Evolutionary conservation across 345 rosid genomes (phyloP).

Genomic region (Anacardium occidentale): DNA sequence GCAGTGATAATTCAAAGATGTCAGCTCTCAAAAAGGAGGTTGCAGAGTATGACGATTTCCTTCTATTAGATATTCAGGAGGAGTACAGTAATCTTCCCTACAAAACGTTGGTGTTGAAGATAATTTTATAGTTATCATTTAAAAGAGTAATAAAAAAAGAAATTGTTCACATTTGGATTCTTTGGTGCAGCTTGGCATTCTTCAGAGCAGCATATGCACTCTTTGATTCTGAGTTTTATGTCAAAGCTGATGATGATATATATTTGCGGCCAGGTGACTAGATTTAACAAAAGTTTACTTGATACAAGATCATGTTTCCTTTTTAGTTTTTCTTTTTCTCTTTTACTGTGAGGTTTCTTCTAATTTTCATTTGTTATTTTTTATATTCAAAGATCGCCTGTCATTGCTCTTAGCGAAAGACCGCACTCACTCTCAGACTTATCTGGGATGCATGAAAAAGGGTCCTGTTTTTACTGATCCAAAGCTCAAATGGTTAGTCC

Average conservation of each 20-base stretch:
- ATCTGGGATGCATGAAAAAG: conserved; percentile 92
- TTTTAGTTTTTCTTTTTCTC: not conserved
- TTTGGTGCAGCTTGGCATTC: conserved; percentile 64
- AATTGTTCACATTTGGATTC: conserved; percentile 10
- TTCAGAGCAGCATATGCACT: conserved; percentile 85
- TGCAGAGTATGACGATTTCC: conserved; percentile 75
- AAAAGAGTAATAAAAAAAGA: not conserved
- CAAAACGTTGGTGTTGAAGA: conserved; percentile 78
- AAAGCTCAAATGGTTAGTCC: conserved; percentile 75
- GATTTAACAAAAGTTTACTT: conserved; percentile 17
- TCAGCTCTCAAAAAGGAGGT: conserved; percentile 66
- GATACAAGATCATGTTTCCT: not conserved
- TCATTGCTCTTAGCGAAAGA: conserved; percentile 80
- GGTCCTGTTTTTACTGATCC: conserved; percentile 89
- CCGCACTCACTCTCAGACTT: conserved; percentile 75
- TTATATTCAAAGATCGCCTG: conserved; percentile 55
- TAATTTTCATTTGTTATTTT: conserved; percentile 2
- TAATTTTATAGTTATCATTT: not conserved
- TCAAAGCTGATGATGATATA: conserved; percentile 95
- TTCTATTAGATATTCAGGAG: conserved; percentile 87
- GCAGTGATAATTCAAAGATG: conserved; percentile 57
- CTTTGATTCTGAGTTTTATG: conserved; percentile 81
- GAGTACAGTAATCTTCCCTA: conserved; percentile 96
- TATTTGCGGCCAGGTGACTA: conserved; percentile 81
- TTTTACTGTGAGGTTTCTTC: not conserved